Conservation (phyloP, 2,329 filamentous ascomycete species). For the Penicillium sp. region DNA sequence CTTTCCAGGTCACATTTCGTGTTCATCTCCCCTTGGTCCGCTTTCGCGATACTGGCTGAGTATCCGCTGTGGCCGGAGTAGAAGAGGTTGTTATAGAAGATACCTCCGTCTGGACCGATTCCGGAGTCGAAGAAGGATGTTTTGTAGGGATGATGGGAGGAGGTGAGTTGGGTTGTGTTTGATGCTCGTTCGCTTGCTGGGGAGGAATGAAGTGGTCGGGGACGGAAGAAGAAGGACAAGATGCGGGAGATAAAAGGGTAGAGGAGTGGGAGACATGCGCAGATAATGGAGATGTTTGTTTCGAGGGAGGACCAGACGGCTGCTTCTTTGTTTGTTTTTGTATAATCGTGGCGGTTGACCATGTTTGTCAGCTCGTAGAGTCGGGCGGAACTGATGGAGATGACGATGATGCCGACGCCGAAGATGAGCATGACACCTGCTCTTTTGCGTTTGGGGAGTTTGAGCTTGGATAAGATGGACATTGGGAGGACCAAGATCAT, state of each 20-base stretch:
- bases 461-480: constrained; percentile 22
- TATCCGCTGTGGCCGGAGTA: constrained; percentile 17
- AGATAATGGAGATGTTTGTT: constrained; percentile 31
- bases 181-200: constrained; percentile 12
- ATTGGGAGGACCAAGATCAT: constrained; percentile 27
- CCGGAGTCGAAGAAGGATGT: constrained; percentile 5
- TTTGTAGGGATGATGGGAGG: constrained; percentile 4
- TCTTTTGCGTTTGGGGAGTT: constrained; percentile 23
- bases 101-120: constrained; percentile 2
- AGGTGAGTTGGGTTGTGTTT: constrained; percentile 5
- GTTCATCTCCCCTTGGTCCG: neutral
- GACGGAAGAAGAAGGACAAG: constrained; percentile 23
- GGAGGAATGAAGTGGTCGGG: constrained; percentile 12
- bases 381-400: constrained; percentile 27
- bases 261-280: constrained; percentile 28
- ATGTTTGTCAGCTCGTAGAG: constrained; percentile 19
- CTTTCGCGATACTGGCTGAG: constrained; percentile 26
- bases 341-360: constrained; percentile 14
- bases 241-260: constrained; percentile 25
- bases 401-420: constrained; percentile 27
- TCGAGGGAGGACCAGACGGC: constrained; percentile 32
- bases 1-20: constrained; percentile 6
- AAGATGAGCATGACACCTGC: constrained; percentile 27
- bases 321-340: constrained; percentile 21
- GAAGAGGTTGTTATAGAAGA: constrained; percentile 20